Percentiles rank a stretch among this genome's conserved stretches.
Conservation (phyloP, 2,329 filamentous ascomycete species). For the Xylaria sp. region DNA sequence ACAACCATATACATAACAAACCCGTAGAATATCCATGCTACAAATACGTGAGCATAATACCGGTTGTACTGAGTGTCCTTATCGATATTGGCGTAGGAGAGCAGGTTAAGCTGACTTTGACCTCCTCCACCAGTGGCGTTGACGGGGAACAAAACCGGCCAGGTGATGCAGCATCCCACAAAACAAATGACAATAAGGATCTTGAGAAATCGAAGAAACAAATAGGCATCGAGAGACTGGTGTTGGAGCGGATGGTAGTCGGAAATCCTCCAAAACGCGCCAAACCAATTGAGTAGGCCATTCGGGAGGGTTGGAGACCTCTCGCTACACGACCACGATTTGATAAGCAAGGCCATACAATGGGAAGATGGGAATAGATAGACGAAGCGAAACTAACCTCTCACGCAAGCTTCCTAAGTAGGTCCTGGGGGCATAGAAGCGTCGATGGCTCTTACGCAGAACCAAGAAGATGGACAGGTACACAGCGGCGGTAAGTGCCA, state of each 20-base stretch:
- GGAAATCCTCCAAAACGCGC: constrained; percentile 71
- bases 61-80: constrained; percentile 64
- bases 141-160: constrained; percentile 86
- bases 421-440: constrained; percentile 62
- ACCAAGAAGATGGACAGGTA: constrained; percentile 59
- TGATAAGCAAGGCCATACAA: constrained; percentile 13
- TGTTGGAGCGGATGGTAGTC: constrained; percentile 88
- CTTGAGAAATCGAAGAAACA: constrained; percentile 89
- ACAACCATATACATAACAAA: constrained; percentile 92
- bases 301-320: constrained; percentile 68
- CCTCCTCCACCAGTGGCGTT: constrained; percentile 82
- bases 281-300: constrained; percentile 75
- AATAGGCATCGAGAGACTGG: constrained; percentile 90
- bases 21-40: constrained; percentile 83
- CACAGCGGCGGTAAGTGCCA: constrained; percentile 51
- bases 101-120: constrained; percentile 74
- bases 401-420: constrained; percentile 59
- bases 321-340: constrained; percentile 53
- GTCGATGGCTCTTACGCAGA: constrained; percentile 56
- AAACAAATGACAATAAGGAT: constrained; percentile 80
- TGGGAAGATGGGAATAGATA: not conserved
- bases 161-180: constrained; percentile 84
- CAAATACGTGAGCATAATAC: constrained; percentile 83
- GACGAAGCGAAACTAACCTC: constrained; percentile 45
- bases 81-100: constrained; percentile 81